Evolutionary conservation across 2,329 filamentous ascomycete species (phyloP).

Genomic region (Penicillium olsonii): DNA sequence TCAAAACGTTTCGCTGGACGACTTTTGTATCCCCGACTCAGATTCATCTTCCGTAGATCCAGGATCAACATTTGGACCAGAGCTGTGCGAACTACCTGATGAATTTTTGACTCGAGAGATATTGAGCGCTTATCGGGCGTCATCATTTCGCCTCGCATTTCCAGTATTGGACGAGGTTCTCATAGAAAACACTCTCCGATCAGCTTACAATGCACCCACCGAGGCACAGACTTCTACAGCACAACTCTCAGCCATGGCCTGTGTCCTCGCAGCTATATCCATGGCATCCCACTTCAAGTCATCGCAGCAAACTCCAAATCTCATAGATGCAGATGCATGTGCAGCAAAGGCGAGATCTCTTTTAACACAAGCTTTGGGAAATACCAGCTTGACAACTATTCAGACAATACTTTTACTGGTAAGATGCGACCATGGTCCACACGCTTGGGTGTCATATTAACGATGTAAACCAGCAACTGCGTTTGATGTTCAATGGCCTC

Average conservation of each 20-base stretch:
- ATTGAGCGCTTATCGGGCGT: not conserved
- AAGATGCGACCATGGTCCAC: no score
- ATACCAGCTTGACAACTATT: conserved; percentile 12
- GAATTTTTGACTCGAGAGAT: not conserved
- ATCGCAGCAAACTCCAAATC: not conserved
- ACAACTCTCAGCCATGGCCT: not conserved
- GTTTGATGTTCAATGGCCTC: conserved; percentile 4
- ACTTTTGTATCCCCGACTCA: conserved; percentile 12
- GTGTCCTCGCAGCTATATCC: not conserved
- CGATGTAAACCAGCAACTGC: conserved; percentile 10
- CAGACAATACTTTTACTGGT: conserved; percentile 17
- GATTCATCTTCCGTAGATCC: not conserved
- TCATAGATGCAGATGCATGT: not conserved
- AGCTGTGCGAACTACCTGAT: not conserved
- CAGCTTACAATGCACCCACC: not conserved
- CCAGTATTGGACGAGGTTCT: not conserved
- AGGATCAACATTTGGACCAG: not conserved
- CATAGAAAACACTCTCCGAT: not conserved
- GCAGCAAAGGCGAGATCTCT: not conserved
- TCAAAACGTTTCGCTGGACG: conserved; percentile 9
- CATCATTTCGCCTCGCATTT: not conserved
- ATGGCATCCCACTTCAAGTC: not conserved
- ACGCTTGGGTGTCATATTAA: no score
- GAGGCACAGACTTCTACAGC: not conserved
- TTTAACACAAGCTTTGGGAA: not conserved